Base-by-base conservation (phyloP, 129 eudicot genomes). In the Pseudognaphalium luteoalbum region DNA sequence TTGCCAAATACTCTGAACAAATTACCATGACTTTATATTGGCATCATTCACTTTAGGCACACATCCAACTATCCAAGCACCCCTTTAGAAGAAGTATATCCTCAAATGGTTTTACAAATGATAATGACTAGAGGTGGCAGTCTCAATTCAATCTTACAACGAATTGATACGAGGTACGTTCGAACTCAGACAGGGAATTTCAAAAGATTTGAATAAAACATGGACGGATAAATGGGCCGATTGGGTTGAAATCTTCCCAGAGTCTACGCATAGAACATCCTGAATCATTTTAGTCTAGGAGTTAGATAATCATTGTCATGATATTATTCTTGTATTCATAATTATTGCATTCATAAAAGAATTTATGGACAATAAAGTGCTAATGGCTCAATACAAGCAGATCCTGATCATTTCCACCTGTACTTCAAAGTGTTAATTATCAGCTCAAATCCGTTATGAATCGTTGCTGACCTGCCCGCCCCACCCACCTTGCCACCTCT, bases 101-200 rank as follows among this genome's bases (percentile, higher is more conserved):
- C 60, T 44, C 59, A 42, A 30, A 54, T 50, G 7, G 28, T 30
- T 71, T 11, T 44, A 71, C 63, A 52, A 71, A 71, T 32, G 44
- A 71, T 69, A 69, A 68, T 41, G 56, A 69, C 62, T 20, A 19
- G 29, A 20, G 28, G 62, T 57, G 29, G 62, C 62, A 57, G 62
- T 57, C 6, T 57, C 21, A 21, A 9, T 21, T 12, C 62, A 57
- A n/a, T 57, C 54, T 4, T 47, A 47, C 6, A 47, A 47, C 17
- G 5, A 17, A 12, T 57, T 0, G 12, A n/a, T 57, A 57, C 12
- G 14, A 57, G 62, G 0, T 57, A 11, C 0, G 29, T 20, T 57
- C 25, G 11, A 57, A n/a, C 62, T 20, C 29, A 57, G 25, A 57
- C 17, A 6, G 61, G 28, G 7, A 57, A 6, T 0, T 2, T 57